Evolutionary conservation across 2,329 filamentous ascomycete species (phyloP).

Genomic region (Botrytis aclada): DNA sequence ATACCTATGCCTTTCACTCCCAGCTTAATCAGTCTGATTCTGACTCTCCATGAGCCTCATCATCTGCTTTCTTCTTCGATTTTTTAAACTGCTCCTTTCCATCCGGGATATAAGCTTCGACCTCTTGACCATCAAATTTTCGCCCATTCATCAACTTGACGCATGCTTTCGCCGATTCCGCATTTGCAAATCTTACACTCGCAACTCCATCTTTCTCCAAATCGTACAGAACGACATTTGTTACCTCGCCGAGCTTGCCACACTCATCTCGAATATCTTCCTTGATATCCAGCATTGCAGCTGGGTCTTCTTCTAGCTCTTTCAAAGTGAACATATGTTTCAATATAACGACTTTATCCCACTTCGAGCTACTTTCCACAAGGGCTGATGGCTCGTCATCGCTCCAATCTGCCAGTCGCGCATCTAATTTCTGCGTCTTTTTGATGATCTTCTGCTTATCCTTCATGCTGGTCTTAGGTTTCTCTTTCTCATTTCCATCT

Average conservation of each 20-base stretch:
- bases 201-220: constrained; percentile 80
- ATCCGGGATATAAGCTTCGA: constrained; percentile 68
- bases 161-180: constrained; percentile 69
- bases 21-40: constrained; percentile 3
- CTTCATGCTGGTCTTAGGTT: constrained; percentile 52
- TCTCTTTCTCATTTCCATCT: constrained; percentile 44
- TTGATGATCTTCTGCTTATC: constrained; percentile 89
- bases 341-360: constrained; percentile 80
- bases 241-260: constrained; percentile 79
- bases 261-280: constrained; percentile 92
- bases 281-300: constrained; percentile 84
- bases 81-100: constrained; percentile 73
- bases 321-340: constrained; percentile 89
- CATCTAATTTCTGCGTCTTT: constrained; percentile 87
- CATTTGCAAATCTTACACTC: constrained; percentile 74
- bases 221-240: constrained; percentile 89
- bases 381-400: constrained; percentile 72
- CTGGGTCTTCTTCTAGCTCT: constrained; percentile 81
- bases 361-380: constrained; percentile 55
- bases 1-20: background rate
- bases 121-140: constrained; percentile 69
- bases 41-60: constrained; percentile 21
- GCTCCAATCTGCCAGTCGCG: constrained; percentile 91
- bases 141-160: constrained; percentile 74
- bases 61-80: constrained; percentile 52